phyloP scores from a whole-genome alignment of 2,329 filamentous ascomycete species.

The Cladorrhinum sp. region DNA sequence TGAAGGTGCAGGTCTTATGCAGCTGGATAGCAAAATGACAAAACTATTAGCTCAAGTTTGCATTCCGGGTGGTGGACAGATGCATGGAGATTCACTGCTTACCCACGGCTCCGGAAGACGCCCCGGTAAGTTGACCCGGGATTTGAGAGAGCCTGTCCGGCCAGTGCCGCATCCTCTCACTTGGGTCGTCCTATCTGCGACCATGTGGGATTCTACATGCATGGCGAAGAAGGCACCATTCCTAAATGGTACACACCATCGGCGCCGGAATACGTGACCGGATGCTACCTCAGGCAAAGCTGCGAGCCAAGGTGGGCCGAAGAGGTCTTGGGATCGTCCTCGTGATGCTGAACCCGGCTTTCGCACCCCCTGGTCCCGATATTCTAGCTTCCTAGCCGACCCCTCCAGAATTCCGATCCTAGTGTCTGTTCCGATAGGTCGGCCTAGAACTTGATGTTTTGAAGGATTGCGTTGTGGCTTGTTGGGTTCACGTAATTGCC shows the following conservation, averaged over 20 bases:
- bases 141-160: background rate
- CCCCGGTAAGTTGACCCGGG: background rate
- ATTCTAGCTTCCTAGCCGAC: background rate
- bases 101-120: background rate
- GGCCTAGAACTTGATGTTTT: too few species aligned
- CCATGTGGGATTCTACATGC: background rate
- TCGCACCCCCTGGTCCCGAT: background rate
- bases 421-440: background rate
- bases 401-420: too few species aligned
- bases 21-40: background rate
- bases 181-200: background rate
- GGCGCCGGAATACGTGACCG: background rate
- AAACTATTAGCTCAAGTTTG: background rate
- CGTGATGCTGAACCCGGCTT: slow-evolving; percentile 12
- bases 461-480: too few species aligned
- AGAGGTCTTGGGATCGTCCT: slow-evolving; percentile 10
- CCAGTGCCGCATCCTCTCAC: background rate
- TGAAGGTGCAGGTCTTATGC: background rate
- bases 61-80: background rate
- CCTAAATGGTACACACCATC: slow-evolving; percentile 1
- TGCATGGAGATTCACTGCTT: background rate
- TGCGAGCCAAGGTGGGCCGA: background rate
- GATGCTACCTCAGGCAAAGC: background rate
- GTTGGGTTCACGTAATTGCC: too few species aligned
- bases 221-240: background rate